phyloP scores from a whole-genome alignment of 2,329 filamentous ascomycete genomes.

The Calcarisporium arbuscula region DNA sequence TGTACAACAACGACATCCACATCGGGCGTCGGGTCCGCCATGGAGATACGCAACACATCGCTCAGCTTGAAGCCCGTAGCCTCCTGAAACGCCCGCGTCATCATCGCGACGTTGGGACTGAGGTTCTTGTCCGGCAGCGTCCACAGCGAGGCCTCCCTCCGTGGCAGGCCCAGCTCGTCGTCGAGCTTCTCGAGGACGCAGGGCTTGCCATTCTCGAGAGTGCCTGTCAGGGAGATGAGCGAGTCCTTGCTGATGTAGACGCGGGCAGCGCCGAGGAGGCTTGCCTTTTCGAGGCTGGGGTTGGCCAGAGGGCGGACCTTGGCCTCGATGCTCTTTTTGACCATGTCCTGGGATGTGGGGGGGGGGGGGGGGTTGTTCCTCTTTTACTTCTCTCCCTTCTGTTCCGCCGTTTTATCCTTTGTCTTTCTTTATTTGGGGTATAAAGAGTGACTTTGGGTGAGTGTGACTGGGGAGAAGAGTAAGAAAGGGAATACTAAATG shows the following conservation, averaged over 20 bases:
- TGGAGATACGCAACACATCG: conserved; percentile 55
- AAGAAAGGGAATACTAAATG: no score
- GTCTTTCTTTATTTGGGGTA: no score
- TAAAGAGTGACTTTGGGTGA: no score
- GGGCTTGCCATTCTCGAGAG: conserved; percentile 34
- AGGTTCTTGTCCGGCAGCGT: conserved; percentile 52
- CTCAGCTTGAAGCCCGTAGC: conserved; percentile 66
- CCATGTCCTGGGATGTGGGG: conserved; percentile 19
- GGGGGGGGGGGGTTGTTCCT: not conserved
- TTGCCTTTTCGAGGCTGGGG: conserved; percentile 34
- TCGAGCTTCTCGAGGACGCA: conserved; percentile 34
- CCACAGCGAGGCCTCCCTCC: conserved; percentile 43
- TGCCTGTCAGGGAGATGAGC: conserved; percentile 36
- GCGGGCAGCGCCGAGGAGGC: conserved; percentile 36
- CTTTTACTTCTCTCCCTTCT: no score
- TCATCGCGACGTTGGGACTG: conserved; percentile 61
- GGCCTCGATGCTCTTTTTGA: conserved; percentile 28
- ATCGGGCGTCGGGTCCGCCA: conserved; percentile 47
- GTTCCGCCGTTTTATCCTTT: no score
- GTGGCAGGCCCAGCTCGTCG: conserved; percentile 11
- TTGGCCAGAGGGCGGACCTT: conserved; percentile 37
- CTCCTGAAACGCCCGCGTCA: conserved; percentile 68
- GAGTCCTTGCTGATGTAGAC: conserved; percentile 43
- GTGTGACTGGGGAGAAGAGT: no score
- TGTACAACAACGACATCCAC: conserved; percentile 54